Conservation (phyloP, 164 flowering plant genomes). For the Buxus sempervirens region DNA sequence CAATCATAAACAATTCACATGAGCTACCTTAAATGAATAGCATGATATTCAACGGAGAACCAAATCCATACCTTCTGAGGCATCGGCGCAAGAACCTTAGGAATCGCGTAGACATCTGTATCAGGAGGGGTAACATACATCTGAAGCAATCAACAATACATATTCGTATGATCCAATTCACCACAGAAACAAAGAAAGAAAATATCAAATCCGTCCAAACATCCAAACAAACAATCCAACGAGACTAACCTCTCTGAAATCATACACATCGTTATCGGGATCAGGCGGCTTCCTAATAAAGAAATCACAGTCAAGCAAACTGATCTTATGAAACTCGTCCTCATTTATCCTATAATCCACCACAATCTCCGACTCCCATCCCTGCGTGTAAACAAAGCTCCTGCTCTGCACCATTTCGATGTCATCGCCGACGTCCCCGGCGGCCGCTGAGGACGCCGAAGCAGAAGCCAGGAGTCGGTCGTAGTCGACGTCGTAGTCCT, state of each 20-base stretch:
- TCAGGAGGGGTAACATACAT: conserved; percentile 99
- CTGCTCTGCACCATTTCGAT: conserved; percentile 63
- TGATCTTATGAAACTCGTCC: conserved; percentile 89
- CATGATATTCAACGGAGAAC: no score
- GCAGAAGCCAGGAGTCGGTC: conserved; percentile 35
- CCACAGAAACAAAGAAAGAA: not conserved
- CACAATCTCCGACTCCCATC: conserved; percentile 85
- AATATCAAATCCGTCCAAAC: conserved; percentile 7
- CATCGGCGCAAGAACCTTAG: conserved; percentile 91
- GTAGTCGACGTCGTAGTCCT: conserved; percentile 84
- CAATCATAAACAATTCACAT: no score
- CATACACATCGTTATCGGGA: conserved; percentile 86
- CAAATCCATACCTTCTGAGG: conserved; percentile 66
- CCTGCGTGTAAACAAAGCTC: conserved; percentile 72
- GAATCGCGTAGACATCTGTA: conserved; percentile 87
- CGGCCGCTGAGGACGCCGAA: not conserved
- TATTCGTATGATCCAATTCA: no score
- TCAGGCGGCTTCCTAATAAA: conserved; percentile 92
- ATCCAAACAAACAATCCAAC: not conserved
- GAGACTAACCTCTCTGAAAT: conserved; percentile 44
- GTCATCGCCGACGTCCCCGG: conserved; percentile 32
- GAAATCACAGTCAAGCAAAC: conserved; percentile 84
- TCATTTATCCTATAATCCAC: conserved; percentile 87
- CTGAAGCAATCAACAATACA: conserved; percentile 35
- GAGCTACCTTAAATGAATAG: no score